A percentile compares a stretch with the other conserved stretches of the same genome.
Conservation (phyloP, 768 basidiomycete species). For the Fibroporia radiculosa region DNA sequence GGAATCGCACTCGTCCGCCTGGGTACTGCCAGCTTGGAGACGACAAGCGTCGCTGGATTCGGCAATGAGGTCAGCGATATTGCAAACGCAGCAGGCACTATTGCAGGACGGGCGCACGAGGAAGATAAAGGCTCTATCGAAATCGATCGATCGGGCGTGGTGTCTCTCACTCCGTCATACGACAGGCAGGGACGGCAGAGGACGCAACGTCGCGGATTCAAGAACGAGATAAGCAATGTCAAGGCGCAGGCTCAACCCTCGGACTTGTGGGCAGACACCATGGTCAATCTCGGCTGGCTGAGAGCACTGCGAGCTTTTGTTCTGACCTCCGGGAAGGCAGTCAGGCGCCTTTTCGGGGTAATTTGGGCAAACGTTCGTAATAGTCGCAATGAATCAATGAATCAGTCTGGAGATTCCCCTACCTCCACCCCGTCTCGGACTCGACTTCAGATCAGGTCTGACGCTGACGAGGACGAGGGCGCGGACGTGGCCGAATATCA, state of each 20-base stretch:
- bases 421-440: neutral
- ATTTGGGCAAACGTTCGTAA: constrained; percentile 7
- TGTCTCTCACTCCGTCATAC: constrained; percentile 25
- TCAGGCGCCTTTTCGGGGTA: neutral
- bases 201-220: constrained; percentile 30
- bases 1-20: constrained; percentile 62
- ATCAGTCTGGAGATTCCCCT: neutral
- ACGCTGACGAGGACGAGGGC: constrained; percentile 14
- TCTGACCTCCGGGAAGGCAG: constrained; percentile 12
- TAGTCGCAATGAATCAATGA: neutral
- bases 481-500: constrained; percentile 37
- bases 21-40: constrained; percentile 70
- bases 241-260: constrained; percentile 26
- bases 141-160: constrained; percentile 36
- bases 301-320: constrained; percentile 30
- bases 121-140: constrained; percentile 20
- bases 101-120: neutral
- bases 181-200: constrained; percentile 20
- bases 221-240: constrained; percentile 43
- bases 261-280: constrained; percentile 26
- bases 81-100: constrained; percentile 12
- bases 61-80: constrained; percentile 67
- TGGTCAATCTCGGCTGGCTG: constrained; percentile 30
- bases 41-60: constrained; percentile 62
- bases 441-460: neutral